A percentile compares a stretch with the other conserved stretches of the same genome.
Evolutionary conservation across 208 protist genomes (phyloP).

Genomic region (Novymonas esmeraldas): DNA sequence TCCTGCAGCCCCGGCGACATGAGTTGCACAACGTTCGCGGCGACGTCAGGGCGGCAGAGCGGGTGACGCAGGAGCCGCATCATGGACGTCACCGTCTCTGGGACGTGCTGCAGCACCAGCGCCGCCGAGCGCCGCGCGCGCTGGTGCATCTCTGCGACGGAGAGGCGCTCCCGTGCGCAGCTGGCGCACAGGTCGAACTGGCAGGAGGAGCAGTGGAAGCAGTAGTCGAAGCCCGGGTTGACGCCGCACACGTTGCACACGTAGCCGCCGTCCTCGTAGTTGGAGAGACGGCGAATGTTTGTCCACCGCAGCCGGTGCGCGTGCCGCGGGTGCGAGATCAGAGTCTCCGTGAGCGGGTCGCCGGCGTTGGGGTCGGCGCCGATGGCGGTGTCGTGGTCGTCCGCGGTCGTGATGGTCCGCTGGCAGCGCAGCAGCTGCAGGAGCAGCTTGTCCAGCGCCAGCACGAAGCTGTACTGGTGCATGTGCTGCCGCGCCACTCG

Average conservation of each 20-base stretch:
- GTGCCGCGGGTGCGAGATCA: slow-evolving; percentile 71
- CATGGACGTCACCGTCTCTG: slow-evolving; percentile 41
- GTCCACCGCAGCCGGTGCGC: slow-evolving; percentile 69
- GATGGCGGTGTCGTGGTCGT: slow-evolving; percentile 33
- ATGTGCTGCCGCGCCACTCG: slow-evolving; percentile 26
- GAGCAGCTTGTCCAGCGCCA: slow-evolving; percentile 32
- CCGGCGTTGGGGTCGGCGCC: slow-evolving; percentile 28
- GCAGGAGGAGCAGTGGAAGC: slow-evolving; percentile 73
- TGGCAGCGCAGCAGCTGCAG: slow-evolving; percentile 31
- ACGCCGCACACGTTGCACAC: slow-evolving; percentile 69
- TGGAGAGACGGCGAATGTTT: slow-evolving; percentile 35
- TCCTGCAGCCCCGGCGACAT: slow-evolving; percentile 56
- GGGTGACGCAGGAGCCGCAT: slow-evolving; percentile 54
- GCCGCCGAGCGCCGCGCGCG: slow-evolving; percentile 46
- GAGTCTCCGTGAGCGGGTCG: slow-evolving; percentile 30
- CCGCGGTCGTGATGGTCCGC: slow-evolving; percentile 16
- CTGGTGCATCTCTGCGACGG: slow-evolving; percentile 36
- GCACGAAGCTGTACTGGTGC: slow-evolving; percentile 24
- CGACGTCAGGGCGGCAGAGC: slow-evolving; percentile 46
- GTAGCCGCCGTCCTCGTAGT: slow-evolving; percentile 55
- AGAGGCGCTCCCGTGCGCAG: slow-evolving; percentile 60
- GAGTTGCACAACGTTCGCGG: slow-evolving; percentile 39
- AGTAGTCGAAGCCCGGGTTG: slow-evolving; percentile 43
- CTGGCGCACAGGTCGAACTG: slow-evolving; percentile 71
- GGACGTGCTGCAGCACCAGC: slow-evolving; percentile 13